Evolutionary conservation across 2,329 filamentous ascomycete species (phyloP), one percentile per base, ranked within the genome.

Genomic region (Dactylellina sp.): DNA sequence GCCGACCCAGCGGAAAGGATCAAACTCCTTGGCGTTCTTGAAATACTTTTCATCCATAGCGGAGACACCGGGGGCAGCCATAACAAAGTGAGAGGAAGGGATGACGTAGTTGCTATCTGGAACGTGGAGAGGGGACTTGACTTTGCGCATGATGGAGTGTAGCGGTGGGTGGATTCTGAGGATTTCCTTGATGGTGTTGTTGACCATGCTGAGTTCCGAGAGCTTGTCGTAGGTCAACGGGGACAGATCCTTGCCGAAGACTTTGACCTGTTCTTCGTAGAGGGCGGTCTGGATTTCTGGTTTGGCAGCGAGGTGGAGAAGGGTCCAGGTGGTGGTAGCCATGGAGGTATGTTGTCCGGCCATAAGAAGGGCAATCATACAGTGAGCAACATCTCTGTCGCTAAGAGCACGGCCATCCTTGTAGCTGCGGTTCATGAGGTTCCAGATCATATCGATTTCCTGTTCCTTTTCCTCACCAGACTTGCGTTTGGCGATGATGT

Each of bases 311-410:
- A 94, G 85, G 53, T 88, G 89, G 11, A 93, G 84, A 77, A 93
- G 82, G 76, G 92, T 91, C 91, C 91, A 94, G 7, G 89, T 85
- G 77, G 88, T 88, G n/a, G 89, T 90, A 0, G 90, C 89, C 3
- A 91, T 89, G 0, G 90, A 93, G 0, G 89, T 91, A 82, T 94
- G 91, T 79, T 95, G 91, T 56, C 91, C 91, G 9, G 89, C 91
- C 91, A 95, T 93, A 57, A 94, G 85, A 14, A 94, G 85, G 0
- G 91, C 90, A 79, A 94, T 94, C 91, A 94, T 93, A 85, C 94
- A 91, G 81, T 92, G 89, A 0, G 91, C 90, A 57, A 94, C 87
- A 79, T 94, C 91, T 77, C 88, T 85, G 80, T 94, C 91, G 0
- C 91, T 88, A 0, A 93, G 82, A 0, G 84, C 82, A 9, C 83